Evolutionary conservation across 257 asterid species (phyloP).

Genomic region (Fraxinus cuspidata): DNA sequence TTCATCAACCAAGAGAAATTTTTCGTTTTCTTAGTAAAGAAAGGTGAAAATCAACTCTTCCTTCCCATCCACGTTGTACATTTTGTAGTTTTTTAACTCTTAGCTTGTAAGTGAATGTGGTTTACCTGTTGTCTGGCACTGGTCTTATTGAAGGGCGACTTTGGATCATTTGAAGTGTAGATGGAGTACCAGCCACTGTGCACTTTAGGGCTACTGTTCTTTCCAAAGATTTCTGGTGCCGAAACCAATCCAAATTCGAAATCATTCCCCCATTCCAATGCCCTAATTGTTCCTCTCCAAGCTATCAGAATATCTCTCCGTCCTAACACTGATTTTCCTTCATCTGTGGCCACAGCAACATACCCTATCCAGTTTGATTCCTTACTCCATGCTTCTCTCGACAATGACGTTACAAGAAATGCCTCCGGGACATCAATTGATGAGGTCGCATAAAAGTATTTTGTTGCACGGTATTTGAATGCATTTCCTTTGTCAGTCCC

Average conservation of each 20-base stretch:
- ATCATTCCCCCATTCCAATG: conserved; percentile 76
- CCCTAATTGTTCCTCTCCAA: conserved; percentile 78
- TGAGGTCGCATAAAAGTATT: conserved; percentile 71
- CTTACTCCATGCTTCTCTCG: conserved; percentile 77
- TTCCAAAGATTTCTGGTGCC: conserved; percentile 61
- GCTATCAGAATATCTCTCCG: conserved; percentile 74
- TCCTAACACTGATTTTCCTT: conserved; percentile 59
- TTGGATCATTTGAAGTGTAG: conserved; percentile 70
- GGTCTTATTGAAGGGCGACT: conserved; percentile 51
- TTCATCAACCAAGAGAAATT: not conserved
- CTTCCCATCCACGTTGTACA: not conserved
- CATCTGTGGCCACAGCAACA: conserved; percentile 84
- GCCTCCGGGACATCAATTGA: conserved; percentile 61
- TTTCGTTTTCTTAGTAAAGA: not conserved
- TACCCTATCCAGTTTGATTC: conserved; percentile 92
- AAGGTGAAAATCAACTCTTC: not conserved
- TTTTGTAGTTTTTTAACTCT: not conserved
- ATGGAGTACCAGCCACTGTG: conserved; percentile 80
- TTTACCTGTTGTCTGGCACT: conserved; percentile 77
- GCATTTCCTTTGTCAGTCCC: conserved; percentile 54
- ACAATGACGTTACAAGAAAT: conserved; percentile 57
- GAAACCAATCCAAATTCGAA: conserved; percentile 48
- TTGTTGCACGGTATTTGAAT: conserved; percentile 53
- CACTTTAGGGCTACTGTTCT: conserved; percentile 36
- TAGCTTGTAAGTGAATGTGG: not conserved